Evolutionary conservation across 768 basidiomycete species (phyloP), one percentile per base, ranked within the genome.

Genomic region (Termitomyces sp.): DNA sequence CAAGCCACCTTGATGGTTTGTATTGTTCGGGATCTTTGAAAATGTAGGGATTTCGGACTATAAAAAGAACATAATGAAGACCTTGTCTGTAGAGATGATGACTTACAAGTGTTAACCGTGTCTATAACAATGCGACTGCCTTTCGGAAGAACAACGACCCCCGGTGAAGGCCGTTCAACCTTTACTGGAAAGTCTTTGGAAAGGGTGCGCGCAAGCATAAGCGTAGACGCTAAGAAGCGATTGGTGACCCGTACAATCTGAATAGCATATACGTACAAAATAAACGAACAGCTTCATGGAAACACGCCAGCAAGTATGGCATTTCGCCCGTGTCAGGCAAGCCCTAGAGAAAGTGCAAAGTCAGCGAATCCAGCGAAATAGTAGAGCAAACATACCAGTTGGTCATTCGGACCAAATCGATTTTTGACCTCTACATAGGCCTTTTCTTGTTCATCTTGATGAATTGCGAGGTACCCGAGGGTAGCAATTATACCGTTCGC

Each of bases 361-460:
- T 9, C 17, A 19, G 41, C 41, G 23, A n/a, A n/a, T n/a, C 7
- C 19, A 31, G 21, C 17, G 4, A 4, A 45, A 45, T 19, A 17
- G 6, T 44, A 38, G 4, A 50, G 1, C 40, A 21, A 29, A 55
- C 69, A 23, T 47, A 76, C 73, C 17, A 72, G 70, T 25, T 72
- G 68, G 3, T 69, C 65, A 25, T 67, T 64, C 42, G 57, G 54
- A 8, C 73, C 75, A 43, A 79, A 9, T 8, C 25, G 70, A 6
- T 64, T 62, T 11, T 70, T 55, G n/a, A 82, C 77, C 37, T 83
- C 75, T 14, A 77, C 68, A 57, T 76, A 68, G 7, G 80, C 69
- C 58, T 80, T 79, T 16, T 80, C 68, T 66, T 84, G 82, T 17
- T 79, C 68, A 12, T 79, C 76, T 5, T 75, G 70, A 62, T 81